A percentile compares a stretch with the other conserved stretches of the same genome.
Evolutionary conservation across 164 flowering plant species (phyloP).

Genomic region (Litsea cubeba): DNA sequence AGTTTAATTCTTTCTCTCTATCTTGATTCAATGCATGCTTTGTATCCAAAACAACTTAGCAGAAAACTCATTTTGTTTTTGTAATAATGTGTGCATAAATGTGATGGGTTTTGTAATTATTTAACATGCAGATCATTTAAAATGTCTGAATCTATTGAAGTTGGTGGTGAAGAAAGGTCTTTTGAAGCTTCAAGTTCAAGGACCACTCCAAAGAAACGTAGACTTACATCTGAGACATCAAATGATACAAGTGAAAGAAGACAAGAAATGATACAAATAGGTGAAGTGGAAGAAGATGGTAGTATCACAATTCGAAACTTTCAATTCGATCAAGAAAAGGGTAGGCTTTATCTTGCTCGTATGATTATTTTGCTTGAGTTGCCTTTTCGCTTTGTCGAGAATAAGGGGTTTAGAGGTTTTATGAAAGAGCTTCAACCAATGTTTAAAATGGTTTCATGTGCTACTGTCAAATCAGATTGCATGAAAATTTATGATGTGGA

Average conservation of each 20-base stretch:
- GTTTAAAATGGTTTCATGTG: conserved; percentile 46
- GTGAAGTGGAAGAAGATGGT: conserved; percentile 19
- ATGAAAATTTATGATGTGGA: conserved; percentile 46
- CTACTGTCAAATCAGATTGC: conserved; percentile 25
- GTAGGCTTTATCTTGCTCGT: conserved; percentile 62
- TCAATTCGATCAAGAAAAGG: conserved; percentile 50
- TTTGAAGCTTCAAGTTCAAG: too few relatives aligned
- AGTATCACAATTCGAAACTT: conserved; percentile 28
- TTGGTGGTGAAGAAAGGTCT: too few relatives aligned
- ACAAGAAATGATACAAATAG: conserved; percentile 18
- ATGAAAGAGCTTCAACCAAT: conserved; percentile 69
- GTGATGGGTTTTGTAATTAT: too few relatives aligned
- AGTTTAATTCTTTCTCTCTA: too few relatives aligned
- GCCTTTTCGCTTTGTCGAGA: conserved; percentile 71
- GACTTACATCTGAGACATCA: conserved; percentile 82
- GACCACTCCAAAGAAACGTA: conserved; percentile 15
- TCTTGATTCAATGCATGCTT: too few relatives aligned
- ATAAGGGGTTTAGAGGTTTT: conserved; percentile 65
- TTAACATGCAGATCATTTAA: too few relatives aligned
- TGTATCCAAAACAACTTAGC: too few relatives aligned
- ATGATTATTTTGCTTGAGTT: conserved; percentile 84
- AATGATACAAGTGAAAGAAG: conserved; percentile 67
- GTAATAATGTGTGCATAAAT: too few relatives aligned
- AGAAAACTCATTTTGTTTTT: too few relatives aligned
- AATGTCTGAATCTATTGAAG: too few relatives aligned